Base-by-base conservation (phyloP, 805 yeast species). In the Phaffomyces opuntiae region DNA sequence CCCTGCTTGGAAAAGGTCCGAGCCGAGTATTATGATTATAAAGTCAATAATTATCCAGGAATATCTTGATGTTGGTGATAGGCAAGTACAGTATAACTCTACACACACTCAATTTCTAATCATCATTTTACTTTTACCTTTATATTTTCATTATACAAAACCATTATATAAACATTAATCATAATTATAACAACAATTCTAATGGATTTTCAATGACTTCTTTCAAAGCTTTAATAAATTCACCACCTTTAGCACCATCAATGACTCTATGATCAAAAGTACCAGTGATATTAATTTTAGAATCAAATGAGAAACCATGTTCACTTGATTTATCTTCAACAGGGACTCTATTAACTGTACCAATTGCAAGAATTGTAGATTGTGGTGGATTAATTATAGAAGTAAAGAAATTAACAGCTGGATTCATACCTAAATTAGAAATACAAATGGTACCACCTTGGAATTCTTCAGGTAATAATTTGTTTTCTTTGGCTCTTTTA, bases 391-490 rank as follows among this genome's bases (percentile, higher is more conserved):
- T 93, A 68, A 93, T 83, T 69, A 93, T 93, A 34, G 99, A 91
- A 29, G 99, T 91, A 81, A 93, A 93, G 65, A 84, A 62, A 53
- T 81, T 75, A 40, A 91, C 97, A 46, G 99, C 98, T 48, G 73
- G 79, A 81, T 93, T 93, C 99, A 93, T 93, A 65, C 99, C 99
- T 77, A 93, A 75, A 83, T 93, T 93, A 55, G 98, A 93, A 63
- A 93, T 91, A 67, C 97, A 89, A 68, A 93, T 87, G 58, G 99
- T 90, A 64, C 99, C 99, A 61, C 99, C 99, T 78, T 88, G 96
- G 83, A 86, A 93, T 74, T 93, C 99, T 68, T 88, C 95, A 52
- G 99, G 99, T 54, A 71, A 64, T 66, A 93, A 81, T 75, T 91
- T 93, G 71, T 88, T 89, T 49, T 77, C 88, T 70, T 91, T 89